phyloP scores from a whole-genome alignment of 306 rosid species.

The Vigna trinervia region DNA sequence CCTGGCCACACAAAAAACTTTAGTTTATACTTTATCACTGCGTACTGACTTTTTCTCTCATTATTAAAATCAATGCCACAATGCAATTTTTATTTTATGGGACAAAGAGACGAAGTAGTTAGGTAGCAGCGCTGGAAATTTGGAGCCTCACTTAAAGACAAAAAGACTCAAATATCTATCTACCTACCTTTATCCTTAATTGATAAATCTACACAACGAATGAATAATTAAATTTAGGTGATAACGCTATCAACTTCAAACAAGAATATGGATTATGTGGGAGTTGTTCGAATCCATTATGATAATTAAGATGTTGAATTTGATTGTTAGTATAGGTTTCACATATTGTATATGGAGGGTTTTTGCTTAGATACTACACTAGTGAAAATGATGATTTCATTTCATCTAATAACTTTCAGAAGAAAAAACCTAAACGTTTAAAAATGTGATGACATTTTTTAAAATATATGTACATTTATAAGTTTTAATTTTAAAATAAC shows the following conservation, averaged over 20 bases:
- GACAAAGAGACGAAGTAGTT: conserved; percentile 45
- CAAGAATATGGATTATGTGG: background rate
- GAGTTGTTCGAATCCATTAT: background rate
- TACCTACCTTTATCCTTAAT: background rate
- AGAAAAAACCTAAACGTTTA: no score
- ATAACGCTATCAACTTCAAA: background rate
- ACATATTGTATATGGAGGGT: no score
- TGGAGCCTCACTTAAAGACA: conserved; percentile 20
- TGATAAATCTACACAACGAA: background rate
- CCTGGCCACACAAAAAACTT: background rate
- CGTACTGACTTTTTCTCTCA: conserved; percentile 34
- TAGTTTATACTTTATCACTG: conserved; percentile 5
- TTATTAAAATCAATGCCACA: conserved; percentile 36
- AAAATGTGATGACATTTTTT: no score
- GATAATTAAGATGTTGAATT: background rate
- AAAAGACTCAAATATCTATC: background rate
- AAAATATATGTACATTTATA: no score
- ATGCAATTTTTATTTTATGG: conserved; percentile 30
- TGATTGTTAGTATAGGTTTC: background rate
- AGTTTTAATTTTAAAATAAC: no score
- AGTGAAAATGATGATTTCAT: no score
- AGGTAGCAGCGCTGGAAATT: conserved; percentile 49
- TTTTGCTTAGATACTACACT: no score
- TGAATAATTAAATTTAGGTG: conserved; percentile 1
- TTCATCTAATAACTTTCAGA: no score